A percentile compares a stretch with the other conserved stretches of the same genome.
Evolutionary conservation across 2,329 filamentous ascomycete species (phyloP).

Genomic region (Gnomoniopsis smithogilvyi): DNA sequence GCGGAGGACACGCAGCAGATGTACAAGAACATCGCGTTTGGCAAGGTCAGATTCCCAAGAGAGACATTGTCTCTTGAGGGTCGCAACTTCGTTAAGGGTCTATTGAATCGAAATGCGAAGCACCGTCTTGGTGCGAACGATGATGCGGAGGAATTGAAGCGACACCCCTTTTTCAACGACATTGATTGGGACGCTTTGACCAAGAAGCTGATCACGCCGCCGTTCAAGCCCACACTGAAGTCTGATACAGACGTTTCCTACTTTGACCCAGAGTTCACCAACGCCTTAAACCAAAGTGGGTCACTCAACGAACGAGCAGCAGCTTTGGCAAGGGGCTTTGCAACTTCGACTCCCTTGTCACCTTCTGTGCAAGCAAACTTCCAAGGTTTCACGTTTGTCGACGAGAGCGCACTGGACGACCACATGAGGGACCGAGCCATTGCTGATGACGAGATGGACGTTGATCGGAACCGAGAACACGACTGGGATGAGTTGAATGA

Average conservation of each 20-base stretch:
- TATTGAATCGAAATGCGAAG: constrained; percentile 95
- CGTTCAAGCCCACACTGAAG: constrained; percentile 97
- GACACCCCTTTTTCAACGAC: constrained; percentile 90
- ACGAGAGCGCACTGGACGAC: constrained; percentile 90
- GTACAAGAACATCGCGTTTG: constrained; percentile 99
- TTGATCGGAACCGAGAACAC: constrained; percentile 39
- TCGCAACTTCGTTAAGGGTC: constrained; percentile 94
- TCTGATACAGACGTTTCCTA: constrained; percentile 95
- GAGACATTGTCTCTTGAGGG: constrained; percentile 94
- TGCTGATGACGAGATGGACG: constrained; percentile 59
- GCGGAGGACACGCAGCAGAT: constrained; percentile 99
- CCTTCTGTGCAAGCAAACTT: constrained; percentile 98
- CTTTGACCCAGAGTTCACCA: constrained; percentile 98
- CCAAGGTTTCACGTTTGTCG: constrained; percentile 98
- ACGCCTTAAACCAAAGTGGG: constrained; percentile 79
- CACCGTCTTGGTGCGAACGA: constrained; percentile 87
- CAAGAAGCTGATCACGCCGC: constrained; percentile 90
- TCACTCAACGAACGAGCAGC: constrained; percentile 91
- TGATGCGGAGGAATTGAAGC: constrained; percentile 92
- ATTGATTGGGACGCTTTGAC: constrained; percentile 86
- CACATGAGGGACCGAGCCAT: constrained; percentile 61
- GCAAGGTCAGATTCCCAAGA: constrained; percentile 93
- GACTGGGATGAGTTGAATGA: constrained; percentile 60
- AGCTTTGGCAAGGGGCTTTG: constrained; percentile 78
- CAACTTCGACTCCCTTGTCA: constrained; percentile 86